Conservation (phyloP, 2,329 filamentous ascomycete species). For the Byssoonygena ceratinophila region DNA sequence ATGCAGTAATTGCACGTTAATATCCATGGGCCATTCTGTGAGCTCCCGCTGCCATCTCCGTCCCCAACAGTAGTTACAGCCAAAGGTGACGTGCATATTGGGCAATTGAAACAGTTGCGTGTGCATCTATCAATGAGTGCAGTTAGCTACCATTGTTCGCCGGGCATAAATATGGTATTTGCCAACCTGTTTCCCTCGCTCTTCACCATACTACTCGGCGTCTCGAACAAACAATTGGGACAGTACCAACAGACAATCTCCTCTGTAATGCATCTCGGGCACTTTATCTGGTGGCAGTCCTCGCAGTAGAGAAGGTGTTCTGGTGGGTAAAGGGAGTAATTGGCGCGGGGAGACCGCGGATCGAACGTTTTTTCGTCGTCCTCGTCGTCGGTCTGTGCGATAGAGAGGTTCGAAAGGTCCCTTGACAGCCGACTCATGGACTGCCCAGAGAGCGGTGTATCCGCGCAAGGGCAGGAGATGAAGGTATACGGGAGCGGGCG, state of each 20-base stretch:
- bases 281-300: conserved; percentile 93
- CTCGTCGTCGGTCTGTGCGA: conserved; percentile 30
- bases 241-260: conserved; percentile 95
- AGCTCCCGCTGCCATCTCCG: conserved; percentile 30
- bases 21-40: conserved; percentile 54
- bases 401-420: conserved; percentile 16
- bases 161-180: conserved; percentile 10
- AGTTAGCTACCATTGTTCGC: conserved; percentile 1
- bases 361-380: conserved; percentile 76
- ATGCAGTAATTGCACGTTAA: conserved; percentile 83
- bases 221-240: conserved; percentile 89
- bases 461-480: conserved; percentile 20
- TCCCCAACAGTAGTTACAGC: conserved; percentile 61
- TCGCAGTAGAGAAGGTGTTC: conserved; percentile 94
- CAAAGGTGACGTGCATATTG: conserved; percentile 72
- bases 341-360: conserved; percentile 70
- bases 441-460: conserved; percentile 13
- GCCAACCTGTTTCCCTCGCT: conserved; percentile 81
- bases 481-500: conserved; percentile 22
- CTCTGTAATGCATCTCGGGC: conserved; percentile 79
- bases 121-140: conserved; percentile 56
- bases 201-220: conserved; percentile 83
- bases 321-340: conserved; percentile 84
- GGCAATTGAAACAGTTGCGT: conserved; percentile 91
- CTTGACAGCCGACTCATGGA: conserved; percentile 16